Percentiles rank a stretch among this genome's conserved stretches.
Evolutionary conservation across 257 asterid species (phyloP).

Genomic region (Capsicum baccatum): DNA sequence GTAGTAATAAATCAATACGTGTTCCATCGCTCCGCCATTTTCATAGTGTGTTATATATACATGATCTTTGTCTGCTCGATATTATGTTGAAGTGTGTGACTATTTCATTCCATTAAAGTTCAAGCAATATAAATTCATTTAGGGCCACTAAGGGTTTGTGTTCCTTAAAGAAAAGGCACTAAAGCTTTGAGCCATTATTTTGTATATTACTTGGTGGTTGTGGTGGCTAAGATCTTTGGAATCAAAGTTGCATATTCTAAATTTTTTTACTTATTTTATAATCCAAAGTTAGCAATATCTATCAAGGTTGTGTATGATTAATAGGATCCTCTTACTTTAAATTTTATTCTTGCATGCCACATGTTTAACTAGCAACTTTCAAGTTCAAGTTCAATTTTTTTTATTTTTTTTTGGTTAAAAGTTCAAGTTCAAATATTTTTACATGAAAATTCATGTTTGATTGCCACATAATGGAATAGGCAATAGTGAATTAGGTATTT

Average conservation of each 20-base stretch:
- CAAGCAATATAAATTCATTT: neutral
- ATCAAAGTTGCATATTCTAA: neutral
- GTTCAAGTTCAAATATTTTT: neutral
- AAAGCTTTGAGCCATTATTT: neutral
- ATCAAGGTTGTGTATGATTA: neutral
- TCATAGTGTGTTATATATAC: no score
- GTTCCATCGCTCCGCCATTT: no score
- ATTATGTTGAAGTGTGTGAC: no score
- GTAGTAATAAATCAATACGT: no score
- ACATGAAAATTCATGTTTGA: constrained; percentile 1
- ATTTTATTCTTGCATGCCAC: constrained; percentile 7
- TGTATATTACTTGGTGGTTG: neutral
- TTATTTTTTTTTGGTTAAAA: no score
- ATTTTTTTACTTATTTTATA: neutral
- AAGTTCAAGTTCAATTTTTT: no score
- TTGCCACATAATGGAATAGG: constrained; percentile 9
- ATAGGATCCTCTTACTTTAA: neutral
- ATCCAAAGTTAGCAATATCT: neutral
- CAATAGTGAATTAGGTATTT: neutral
- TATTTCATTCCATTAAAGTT: no score
- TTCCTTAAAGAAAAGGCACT: constrained; percentile 7
- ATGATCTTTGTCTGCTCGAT: no score
- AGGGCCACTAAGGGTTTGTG: neutral
- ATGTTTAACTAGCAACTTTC: neutral
- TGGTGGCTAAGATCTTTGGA: constrained; percentile 17